Conservation (phyloP, 805 yeast species). For the Lipomyces orientalis region DNA sequence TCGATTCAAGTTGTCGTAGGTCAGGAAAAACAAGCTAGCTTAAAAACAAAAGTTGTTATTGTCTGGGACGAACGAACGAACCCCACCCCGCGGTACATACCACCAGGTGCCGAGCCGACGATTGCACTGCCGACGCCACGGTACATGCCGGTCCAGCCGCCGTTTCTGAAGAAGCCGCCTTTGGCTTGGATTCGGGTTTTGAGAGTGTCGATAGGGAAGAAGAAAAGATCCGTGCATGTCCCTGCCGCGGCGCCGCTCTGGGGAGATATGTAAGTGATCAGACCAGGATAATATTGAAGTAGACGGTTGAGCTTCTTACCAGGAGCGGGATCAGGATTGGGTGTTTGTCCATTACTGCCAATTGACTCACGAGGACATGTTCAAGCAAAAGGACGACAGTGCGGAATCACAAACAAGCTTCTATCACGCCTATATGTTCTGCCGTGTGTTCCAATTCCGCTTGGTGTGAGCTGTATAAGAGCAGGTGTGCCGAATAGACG, state of each 20-base stretch:
- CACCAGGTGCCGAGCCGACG: conserved; percentile 89
- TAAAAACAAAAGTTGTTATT: neutral
- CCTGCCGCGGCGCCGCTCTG: conserved; percentile 95
- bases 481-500: neutral
- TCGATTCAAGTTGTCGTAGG: conserved; percentile 78
- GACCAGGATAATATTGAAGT: too few species aligned
- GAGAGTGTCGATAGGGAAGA: conserved; percentile 94
- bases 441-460: too few species aligned
- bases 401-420: neutral
- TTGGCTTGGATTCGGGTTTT: conserved; percentile 94
- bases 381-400: neutral
- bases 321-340: conserved; percentile 36
- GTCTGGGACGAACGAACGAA: neutral
- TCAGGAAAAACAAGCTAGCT: conserved; percentile 76
- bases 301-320: too few species aligned
- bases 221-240: conserved; percentile 89
- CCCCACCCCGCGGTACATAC: conserved; percentile 36
- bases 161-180: conserved; percentile 91
- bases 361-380: neutral
- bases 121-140: conserved; percentile 92
- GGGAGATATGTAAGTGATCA: neutral
- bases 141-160: conserved; percentile 91
- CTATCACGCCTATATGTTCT: too few species aligned
- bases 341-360: conserved; percentile 31
- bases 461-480: neutral